Percentiles rank a stretch among this genome's conserved stretches.
These are phyloP conservation scores for Venturia effusa DNA, from an alignment of 2,329 filamentous ascomycete genomes.

Conservation along the genomic window DNA sequence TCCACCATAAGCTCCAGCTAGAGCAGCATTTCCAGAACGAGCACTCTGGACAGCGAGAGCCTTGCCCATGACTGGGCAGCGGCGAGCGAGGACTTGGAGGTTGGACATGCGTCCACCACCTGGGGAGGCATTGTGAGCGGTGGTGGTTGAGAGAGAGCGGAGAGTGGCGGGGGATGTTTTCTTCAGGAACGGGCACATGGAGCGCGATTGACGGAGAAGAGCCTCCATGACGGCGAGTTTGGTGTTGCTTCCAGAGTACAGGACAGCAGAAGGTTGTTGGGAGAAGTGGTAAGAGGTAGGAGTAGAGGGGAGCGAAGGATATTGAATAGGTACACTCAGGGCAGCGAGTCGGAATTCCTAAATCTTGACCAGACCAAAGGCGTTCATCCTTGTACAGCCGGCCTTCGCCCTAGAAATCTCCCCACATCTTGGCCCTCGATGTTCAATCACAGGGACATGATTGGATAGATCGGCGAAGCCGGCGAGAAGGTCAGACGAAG, in stretches of 20 bases:
- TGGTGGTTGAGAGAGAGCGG: conserved; percentile 73
- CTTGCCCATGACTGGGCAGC: conserved; percentile 98
- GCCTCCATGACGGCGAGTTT: conserved; percentile 59
- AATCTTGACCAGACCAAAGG: neutral
- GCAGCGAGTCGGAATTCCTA: neutral
- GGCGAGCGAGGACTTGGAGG: conserved; percentile 83
- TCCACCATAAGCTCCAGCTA: conserved; percentile 39
- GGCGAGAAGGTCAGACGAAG: neutral
- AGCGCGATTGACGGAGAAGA: conserved; percentile 87
- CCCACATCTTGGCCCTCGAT: neutral
- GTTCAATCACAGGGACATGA: neutral
- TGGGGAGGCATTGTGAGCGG: conserved; percentile 54
- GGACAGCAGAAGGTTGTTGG: neutral
- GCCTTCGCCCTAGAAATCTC: neutral
- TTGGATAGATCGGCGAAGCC: neutral
- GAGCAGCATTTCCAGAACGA: conserved; percentile 34
- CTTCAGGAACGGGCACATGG: conserved; percentile 95
- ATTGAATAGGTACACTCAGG: neutral
- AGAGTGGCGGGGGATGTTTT: conserved; percentile 86
- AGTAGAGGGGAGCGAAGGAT: neutral
- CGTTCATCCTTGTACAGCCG: neutral
- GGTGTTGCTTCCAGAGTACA: neutral
- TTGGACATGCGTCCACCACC: conserved; percentile 94
- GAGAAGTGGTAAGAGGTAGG: neutral
- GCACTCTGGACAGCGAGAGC: conserved; percentile 74